These are phyloP conservation scores for Hemileccinum rubropunctum DNA, from an alignment of 768 basidiomycete genomes.

Conservation along the genomic window DNA sequence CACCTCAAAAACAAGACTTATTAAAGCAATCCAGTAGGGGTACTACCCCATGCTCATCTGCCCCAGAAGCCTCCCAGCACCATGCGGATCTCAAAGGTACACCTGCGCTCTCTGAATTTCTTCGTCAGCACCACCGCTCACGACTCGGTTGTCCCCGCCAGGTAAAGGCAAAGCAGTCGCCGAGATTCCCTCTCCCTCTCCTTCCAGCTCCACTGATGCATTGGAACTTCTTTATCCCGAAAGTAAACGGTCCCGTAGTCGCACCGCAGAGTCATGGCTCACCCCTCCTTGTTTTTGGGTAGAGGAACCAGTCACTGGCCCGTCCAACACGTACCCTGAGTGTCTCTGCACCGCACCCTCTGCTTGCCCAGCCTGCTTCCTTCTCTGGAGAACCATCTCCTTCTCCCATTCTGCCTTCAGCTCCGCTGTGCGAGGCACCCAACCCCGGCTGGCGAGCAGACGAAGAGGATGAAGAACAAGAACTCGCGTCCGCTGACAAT, in stretches of 20 bases:
- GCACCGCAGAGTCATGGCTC: not conserved
- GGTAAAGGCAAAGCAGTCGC: conserved; percentile 3
- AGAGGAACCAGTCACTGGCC: conserved; percentile 10
- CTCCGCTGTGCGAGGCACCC: not conserved
- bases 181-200: not conserved
- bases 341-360: not conserved
- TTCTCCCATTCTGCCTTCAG: not conserved
- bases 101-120: no score
- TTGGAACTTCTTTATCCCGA: conserved; percentile 9
- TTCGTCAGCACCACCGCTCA: not conserved
- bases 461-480: not conserved
- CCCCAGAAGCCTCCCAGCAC: not conserved
- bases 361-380: not conserved
- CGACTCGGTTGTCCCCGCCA: not conserved
- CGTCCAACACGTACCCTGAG: not conserved
- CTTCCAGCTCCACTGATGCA: conserved; percentile 8
- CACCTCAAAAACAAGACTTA: not conserved
- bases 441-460: conserved; percentile 4
- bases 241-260: conserved; percentile 1
- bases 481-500: not conserved
- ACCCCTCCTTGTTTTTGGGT: not conserved
- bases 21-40: not conserved
- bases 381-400: not conserved
- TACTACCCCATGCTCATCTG: not conserved
- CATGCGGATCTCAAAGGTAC: conserved; percentile 6